These are phyloP conservation scores for Colletotrichum caudatum DNA, from an alignment of 2,329 filamentous ascomycete species.

Conservation along the genomic window DNA sequence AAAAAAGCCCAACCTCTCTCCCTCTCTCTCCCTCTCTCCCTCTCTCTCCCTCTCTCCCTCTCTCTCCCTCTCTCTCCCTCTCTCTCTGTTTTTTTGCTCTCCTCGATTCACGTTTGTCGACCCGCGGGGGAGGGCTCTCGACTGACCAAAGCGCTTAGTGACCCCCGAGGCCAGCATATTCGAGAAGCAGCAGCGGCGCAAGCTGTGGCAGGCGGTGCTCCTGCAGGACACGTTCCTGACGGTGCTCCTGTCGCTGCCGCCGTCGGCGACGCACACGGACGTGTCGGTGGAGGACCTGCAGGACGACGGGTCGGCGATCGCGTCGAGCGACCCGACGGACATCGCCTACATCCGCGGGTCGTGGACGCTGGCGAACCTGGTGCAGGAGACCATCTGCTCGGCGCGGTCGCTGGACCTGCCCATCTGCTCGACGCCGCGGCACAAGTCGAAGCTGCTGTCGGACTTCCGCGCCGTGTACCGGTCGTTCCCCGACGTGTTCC, in stretches of 20 bases:
- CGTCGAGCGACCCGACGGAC: conserved; percentile 72
- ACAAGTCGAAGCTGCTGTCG: conserved; percentile 77
- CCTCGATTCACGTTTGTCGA: no score
- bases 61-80: no score
- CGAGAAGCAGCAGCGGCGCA: conserved; percentile 83
- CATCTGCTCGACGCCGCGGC: conserved; percentile 74
- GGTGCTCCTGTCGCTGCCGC: conserved; percentile 80
- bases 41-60: no score
- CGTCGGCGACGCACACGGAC: conserved; percentile 83
- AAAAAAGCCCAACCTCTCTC: no score
- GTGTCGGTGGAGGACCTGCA: conserved; percentile 79
- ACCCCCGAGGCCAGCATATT: conserved; percentile 74
- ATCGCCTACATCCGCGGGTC: conserved; percentile 80
- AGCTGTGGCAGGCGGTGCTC: conserved; percentile 85
- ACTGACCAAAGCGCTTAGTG: conserved; percentile 52
- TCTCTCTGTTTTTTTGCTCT: no score
- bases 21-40: no score
- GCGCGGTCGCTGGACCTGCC: conserved; percentile 80
- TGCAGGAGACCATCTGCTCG: conserved; percentile 81
- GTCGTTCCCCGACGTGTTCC: conserved; percentile 78
- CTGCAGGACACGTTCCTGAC: conserved; percentile 87
- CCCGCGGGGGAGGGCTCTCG: neutral
- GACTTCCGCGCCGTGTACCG: conserved; percentile 79
- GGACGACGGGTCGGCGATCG: conserved; percentile 70
- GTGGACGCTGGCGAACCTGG: conserved; percentile 83